phyloP scores from a whole-genome alignment of 148 eudicot species.

The Amaranthus cruentus region DNA sequence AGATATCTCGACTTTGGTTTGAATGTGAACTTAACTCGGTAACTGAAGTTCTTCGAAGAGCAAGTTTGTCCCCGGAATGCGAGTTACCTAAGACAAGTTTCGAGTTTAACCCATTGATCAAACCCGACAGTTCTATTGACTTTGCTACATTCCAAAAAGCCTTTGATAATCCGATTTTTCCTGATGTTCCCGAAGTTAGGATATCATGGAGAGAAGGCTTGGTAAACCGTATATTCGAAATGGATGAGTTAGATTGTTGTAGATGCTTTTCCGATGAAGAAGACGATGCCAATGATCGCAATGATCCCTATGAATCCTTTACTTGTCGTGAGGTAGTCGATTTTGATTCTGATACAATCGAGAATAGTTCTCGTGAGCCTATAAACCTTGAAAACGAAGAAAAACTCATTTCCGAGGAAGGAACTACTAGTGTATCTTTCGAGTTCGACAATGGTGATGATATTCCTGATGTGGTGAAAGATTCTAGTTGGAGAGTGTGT shows the following conservation, averaged over 20 bases:
- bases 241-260: conserved; percentile 65
- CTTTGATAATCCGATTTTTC: conserved; percentile 27
- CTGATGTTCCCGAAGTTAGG: conserved; percentile 33
- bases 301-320: conserved; percentile 13
- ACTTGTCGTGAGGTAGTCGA: conserved; percentile 6
- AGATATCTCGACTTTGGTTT: conserved; percentile 30
- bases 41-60: conserved; percentile 31
- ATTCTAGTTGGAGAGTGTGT: conserved; percentile 49
- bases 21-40: conserved; percentile 42
- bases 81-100: conserved; percentile 27
- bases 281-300: conserved; percentile 24
- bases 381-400: conserved; percentile 24
- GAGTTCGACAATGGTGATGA: conserved; percentile 39
- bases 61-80: conserved; percentile 43
- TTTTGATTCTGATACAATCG: conserved; percentile 8
- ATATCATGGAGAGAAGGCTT: conserved; percentile 72
- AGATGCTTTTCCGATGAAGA: conserved; percentile 72
- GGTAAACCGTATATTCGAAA: conserved; percentile 41
- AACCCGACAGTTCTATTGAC: conserved; percentile 32
- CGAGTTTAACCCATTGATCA: conserved; percentile 32
- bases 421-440: conserved; percentile 25
- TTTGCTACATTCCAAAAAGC: conserved; percentile 14
- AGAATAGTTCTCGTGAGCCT: conserved; percentile 15
- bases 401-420: conserved; percentile 13
- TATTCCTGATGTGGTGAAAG: conserved; percentile 42